phyloP scores from a whole-genome alignment of 805 yeast genomes.

The Yamadazyma kitorensis region DNA sequence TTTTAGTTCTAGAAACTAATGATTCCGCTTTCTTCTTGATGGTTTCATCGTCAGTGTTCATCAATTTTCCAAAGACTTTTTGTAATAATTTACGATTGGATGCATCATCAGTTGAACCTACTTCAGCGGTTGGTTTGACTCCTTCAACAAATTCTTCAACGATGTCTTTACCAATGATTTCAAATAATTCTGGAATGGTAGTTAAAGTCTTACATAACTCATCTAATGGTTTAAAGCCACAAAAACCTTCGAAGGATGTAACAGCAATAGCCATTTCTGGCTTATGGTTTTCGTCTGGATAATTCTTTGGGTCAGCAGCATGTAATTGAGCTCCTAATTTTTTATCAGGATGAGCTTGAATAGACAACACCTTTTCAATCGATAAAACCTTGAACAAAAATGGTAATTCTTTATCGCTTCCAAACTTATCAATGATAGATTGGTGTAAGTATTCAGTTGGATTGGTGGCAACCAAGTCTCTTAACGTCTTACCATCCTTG shows the following conservation, averaged over 20 bases:
- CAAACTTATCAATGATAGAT: conserved; percentile 61
- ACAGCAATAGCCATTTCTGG: conserved; percentile 99
- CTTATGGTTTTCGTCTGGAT: conserved; percentile 97
- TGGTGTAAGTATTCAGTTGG: conserved; percentile 62
- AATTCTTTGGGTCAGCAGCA: conserved; percentile 81
- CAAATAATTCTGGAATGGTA: conserved; percentile 73
- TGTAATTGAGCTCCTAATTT: conserved; percentile 73
- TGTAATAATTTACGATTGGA: conserved; percentile 66
- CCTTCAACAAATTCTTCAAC: conserved; percentile 52
- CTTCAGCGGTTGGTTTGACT: conserved; percentile 42
- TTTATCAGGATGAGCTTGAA: conserved; percentile 98
- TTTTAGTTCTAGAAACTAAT: conserved; percentile 63
- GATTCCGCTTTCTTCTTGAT: conserved; percentile 57
- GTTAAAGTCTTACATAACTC: conserved; percentile 68
- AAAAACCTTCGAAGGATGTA: conserved; percentile 94
- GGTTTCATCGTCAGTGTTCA: conserved; percentile 70
- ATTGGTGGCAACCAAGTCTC: conserved; percentile 59
- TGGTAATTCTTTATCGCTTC: conserved; percentile 71
- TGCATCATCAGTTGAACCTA: conserved; percentile 53
- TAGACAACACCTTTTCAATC: conserved; percentile 86
- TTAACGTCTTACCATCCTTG: conserved; percentile 52
- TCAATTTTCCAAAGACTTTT: conserved; percentile 73
- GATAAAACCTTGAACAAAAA: conserved; percentile 92
- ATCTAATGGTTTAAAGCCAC: conserved; percentile 91
- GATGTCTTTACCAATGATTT: conserved; percentile 62